Percentiles rank a stretch among this genome's conserved stretches.
Conservation (phyloP, 176 grass and related monocot genomes). For the Juncus effusus region DNA sequence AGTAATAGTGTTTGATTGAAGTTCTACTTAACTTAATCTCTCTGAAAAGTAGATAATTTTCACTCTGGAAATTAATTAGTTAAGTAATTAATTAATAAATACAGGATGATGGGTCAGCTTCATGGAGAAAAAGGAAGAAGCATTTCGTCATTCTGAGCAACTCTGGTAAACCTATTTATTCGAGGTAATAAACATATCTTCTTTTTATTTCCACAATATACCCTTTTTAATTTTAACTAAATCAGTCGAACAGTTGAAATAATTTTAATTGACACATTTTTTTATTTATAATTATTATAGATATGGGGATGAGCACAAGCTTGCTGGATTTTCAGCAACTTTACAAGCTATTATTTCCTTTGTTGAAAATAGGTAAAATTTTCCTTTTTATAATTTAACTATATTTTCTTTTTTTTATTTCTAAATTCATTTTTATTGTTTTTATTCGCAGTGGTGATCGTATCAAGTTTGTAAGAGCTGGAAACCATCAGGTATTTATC, state of each 20-base stretch:
- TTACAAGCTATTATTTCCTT: constrained; percentile 96
- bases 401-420: neutral
- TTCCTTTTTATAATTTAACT: neutral
- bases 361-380: constrained; percentile 75
- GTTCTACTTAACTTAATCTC: too few relatives aligned
- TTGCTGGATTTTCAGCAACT: constrained; percentile 97
- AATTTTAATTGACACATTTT: neutral
- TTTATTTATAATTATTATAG: constrained; percentile 36
- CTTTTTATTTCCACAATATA: neutral
- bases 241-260: neutral
- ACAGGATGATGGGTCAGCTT: constrained; percentile 82
- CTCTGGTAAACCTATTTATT: constrained; percentile 95
- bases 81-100: constrained; percentile 12
- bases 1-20: too few relatives aligned
- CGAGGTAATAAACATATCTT: constrained; percentile 40
- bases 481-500: constrained; percentile 72
- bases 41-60: too few relatives aligned
- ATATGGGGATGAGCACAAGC: constrained; percentile 95
- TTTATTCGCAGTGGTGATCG: constrained; percentile 57
- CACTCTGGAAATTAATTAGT: too few relatives aligned
- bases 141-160: constrained; percentile 96
- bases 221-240: constrained; percentile 6
- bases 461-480: constrained; percentile 92
- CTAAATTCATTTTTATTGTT: neutral
- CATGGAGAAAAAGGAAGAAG: constrained; percentile 95